Conservation (phyloP, 2,329 filamentous ascomycete genomes). For the Microdochium bolleyi region DNA sequence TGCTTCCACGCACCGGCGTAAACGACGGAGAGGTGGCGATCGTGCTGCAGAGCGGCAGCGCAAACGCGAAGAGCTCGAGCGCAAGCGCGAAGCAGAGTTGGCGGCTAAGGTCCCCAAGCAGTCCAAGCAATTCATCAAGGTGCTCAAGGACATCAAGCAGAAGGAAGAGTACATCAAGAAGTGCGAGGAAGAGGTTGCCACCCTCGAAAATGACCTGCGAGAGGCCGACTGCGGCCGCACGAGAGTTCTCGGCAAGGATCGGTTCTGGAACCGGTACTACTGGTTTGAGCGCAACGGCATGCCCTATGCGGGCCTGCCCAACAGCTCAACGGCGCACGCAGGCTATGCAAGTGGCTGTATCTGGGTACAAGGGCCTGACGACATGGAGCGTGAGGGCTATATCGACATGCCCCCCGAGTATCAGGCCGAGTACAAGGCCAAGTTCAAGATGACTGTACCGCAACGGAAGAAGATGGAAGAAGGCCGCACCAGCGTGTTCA, state of each 20-base stretch:
- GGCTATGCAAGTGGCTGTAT: constrained; percentile 90
- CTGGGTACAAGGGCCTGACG: constrained; percentile 93
- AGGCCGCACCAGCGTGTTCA: constrained; percentile 68
- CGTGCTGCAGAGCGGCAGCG: constrained; percentile 64
- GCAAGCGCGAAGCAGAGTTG: constrained; percentile 59
- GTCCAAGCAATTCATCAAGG: constrained; percentile 80
- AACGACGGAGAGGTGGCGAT: constrained; percentile 55
- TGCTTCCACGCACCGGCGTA: constrained; percentile 44
- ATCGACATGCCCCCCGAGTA: constrained; percentile 68
- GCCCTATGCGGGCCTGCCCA: constrained; percentile 84
- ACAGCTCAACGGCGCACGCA: constrained; percentile 79
- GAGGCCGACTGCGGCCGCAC: constrained; percentile 92
- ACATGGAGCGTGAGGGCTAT: constrained; percentile 78
- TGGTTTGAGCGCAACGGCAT: constrained; percentile 99
- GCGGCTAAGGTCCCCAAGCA: constrained; percentile 64
- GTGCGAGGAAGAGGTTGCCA: constrained; percentile 77
- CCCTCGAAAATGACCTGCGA: constrained; percentile 84
- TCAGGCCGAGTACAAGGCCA: constrained; percentile 66
- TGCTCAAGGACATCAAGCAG: constrained; percentile 83
- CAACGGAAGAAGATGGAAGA: constrained; percentile 85
- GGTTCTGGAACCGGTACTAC: constrained; percentile 98
- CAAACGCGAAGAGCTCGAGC: constrained; percentile 68
- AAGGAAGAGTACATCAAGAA: constrained; percentile 73
- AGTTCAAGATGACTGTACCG: constrained; percentile 74
- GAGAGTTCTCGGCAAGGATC: constrained; percentile 81